A percentile compares a stretch with the other conserved stretches of the same genome.
phyloP scores from a whole-genome alignment of 805 yeast species.

The Alloascoidea hylecoeti region DNA sequence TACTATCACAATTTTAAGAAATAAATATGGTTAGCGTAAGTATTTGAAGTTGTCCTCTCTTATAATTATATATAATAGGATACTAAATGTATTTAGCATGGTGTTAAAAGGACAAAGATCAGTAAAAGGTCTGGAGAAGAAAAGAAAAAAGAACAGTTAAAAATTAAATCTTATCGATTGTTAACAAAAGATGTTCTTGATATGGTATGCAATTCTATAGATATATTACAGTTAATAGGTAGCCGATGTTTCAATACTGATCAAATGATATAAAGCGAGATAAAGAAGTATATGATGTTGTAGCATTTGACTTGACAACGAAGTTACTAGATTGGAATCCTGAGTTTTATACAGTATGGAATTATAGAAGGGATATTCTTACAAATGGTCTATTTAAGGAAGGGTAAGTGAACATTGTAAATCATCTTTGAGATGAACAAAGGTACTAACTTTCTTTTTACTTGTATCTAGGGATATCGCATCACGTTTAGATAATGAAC shows the following conservation, averaged over 20 bases:
- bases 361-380: slow-evolving; percentile 67
- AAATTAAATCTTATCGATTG: slow-evolving; percentile 25
- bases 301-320: slow-evolving; percentile 38
- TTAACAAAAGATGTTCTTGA: slow-evolving; percentile 30
- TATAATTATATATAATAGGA: no score
- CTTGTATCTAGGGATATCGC: no score
- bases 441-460: no score
- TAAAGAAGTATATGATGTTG: slow-evolving; percentile 16
- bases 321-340: slow-evolving; percentile 56
- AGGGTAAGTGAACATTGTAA: slow-evolving; percentile 3
- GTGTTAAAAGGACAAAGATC: slow-evolving; percentile 44
- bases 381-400: slow-evolving; percentile 15
- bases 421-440: slow-evolving; percentile 2
- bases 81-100: slow-evolving; percentile 61
- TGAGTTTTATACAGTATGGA: slow-evolving; percentile 85
- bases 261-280: slow-evolving; percentile 13
- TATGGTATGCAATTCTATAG: slow-evolving; percentile 7
- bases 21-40: background rate
- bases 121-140: slow-evolving; percentile 43
- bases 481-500: slow-evolving; percentile 35
- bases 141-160: slow-evolving; percentile 32
- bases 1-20: no score
- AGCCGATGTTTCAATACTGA: slow-evolving; percentile 3
- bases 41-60: background rate
- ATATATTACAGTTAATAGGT: slow-evolving; percentile 1